phyloP scores from a whole-genome alignment of 2,329 filamentous ascomycete genomes.

The Colletotrichum orbiculare region DNA sequence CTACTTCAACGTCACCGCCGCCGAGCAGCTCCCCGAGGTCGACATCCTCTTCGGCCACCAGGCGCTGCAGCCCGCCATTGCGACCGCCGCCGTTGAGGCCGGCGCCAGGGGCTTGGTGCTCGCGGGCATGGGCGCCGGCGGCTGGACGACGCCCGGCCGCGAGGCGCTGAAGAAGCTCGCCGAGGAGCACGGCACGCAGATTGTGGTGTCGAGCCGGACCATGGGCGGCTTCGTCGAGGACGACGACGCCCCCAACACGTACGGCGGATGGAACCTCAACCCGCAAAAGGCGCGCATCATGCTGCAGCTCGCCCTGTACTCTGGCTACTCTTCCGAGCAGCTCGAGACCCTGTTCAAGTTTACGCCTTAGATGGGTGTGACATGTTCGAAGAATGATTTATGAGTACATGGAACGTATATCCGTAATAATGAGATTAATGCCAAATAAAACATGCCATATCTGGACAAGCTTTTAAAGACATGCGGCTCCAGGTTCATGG shows the following conservation, averaged over 20 bases:
- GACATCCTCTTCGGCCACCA: constrained; percentile 68
- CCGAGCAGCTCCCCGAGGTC: constrained; percentile 60
- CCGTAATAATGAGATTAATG: constrained; percentile 5
- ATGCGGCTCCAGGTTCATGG: too few species aligned
- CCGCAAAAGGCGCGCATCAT: constrained; percentile 66
- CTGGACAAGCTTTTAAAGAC: too few species aligned
- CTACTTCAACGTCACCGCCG: constrained; percentile 52
- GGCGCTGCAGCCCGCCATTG: constrained; percentile 59
- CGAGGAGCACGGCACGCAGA: constrained; percentile 57
- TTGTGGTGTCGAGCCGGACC: constrained; percentile 63
- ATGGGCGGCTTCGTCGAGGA: constrained; percentile 62
- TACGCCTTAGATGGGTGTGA: constrained; percentile 9
- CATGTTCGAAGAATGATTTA: neutral
- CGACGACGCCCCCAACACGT: constrained; percentile 50
- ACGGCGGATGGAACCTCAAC: constrained; percentile 62
- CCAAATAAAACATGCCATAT: too few species aligned
- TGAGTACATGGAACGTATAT: constrained; percentile 4
- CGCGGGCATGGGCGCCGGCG: constrained; percentile 66
- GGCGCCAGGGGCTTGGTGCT: constrained; percentile 67
- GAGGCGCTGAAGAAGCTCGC: constrained; percentile 56
- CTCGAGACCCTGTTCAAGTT: constrained; percentile 33
- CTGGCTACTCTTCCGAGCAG: constrained; percentile 26
- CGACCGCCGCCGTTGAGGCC: constrained; percentile 57
- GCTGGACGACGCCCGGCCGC: constrained; percentile 53
- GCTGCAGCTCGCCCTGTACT: constrained; percentile 53